Conservation (phyloP, 1,139 yeast genomes). For the Wickerhamiella infanticola region DNA sequence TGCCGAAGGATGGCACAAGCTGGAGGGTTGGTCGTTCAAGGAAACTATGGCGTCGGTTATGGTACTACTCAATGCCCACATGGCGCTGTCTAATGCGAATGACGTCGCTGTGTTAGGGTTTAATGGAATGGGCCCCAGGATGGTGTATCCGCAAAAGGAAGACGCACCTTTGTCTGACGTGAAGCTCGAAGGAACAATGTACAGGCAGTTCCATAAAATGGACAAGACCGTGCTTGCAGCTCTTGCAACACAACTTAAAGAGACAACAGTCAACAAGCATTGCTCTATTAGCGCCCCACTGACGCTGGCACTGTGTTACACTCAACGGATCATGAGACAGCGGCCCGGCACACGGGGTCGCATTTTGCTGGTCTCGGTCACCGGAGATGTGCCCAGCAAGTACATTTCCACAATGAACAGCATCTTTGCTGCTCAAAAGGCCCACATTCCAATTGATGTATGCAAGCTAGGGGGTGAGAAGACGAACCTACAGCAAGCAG, state of each 20-base stretch:
- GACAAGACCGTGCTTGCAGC: slow-evolving; percentile 64
- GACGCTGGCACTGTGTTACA: slow-evolving; percentile 61
- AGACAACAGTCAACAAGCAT: slow-evolving; percentile 12
- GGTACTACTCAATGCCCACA: slow-evolving; percentile 70
- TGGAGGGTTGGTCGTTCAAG: slow-evolving; percentile 33
- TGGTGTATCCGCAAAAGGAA: slow-evolving; percentile 44
- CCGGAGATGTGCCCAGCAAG: slow-evolving; percentile 63
- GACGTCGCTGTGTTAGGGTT: slow-evolving; percentile 73
- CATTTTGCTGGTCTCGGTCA: slow-evolving; percentile 56
- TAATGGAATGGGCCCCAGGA: slow-evolving; percentile 53
- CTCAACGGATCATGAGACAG: slow-evolving; percentile 39
- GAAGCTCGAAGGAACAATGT: slow-evolving; percentile 38
- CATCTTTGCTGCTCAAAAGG: slow-evolving; percentile 89
- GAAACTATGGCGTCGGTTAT: slow-evolving; percentile 46
- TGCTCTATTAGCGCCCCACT: slow-evolving; percentile 64
- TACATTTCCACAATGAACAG: slow-evolving; percentile 93
- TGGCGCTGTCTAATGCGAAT: slow-evolving; percentile 73
- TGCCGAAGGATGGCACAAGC: slow-evolving; percentile 58
- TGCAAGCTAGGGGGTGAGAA: slow-evolving; percentile 69
- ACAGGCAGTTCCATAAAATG: slow-evolving; percentile 68
- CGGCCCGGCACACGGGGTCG: slow-evolving; percentile 28
- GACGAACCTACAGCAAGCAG: slow-evolving; percentile 85
- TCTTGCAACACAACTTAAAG: slow-evolving; percentile 34
- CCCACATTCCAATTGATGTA: slow-evolving; percentile 79
- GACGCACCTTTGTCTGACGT: slow-evolving; percentile 18